Evolutionary conservation across 2,329 filamentous ascomycete species (phyloP).

Genomic region (Fusarium denticulatum): DNA sequence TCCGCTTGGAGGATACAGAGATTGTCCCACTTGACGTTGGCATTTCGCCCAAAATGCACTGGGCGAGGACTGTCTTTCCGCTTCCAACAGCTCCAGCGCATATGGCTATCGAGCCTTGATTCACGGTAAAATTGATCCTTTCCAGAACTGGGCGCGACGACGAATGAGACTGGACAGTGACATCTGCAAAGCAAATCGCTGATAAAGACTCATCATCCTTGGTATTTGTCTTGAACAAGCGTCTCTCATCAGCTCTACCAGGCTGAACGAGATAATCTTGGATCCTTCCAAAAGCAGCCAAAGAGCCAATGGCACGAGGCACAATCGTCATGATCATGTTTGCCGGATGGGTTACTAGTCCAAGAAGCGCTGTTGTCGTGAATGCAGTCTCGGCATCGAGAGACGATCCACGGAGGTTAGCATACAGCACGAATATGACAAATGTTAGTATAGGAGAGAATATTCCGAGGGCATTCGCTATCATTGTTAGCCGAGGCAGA

Average conservation of each 20-base stretch:
- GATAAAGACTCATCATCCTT: neutral
- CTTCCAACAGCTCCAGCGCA: neutral
- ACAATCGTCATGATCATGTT: neutral
- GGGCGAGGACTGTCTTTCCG: neutral
- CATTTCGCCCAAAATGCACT: neutral
- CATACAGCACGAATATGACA: neutral
- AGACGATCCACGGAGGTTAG: neutral
- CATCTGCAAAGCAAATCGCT: neutral
- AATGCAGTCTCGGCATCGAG: neutral
- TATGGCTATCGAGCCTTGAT: rapidly evolving
- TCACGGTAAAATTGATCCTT: rapidly evolving
- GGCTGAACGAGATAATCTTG: neutral
- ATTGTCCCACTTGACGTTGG: neutral
- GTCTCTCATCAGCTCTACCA: neutral
- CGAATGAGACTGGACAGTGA: neutral
- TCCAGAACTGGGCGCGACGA: neutral
- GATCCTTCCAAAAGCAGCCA: neutral
- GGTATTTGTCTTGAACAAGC: rapidly evolving
- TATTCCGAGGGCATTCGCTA: neutral
- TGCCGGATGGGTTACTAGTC: neutral
- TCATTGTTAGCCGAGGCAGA: neutral
- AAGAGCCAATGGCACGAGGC: neutral
- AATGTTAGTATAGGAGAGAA: neutral
- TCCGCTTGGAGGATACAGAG: neutral
- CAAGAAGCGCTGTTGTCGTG: neutral